Evolutionary conservation across 306 rosid species (phyloP), one percentile per base, ranked within the genome.

Genomic region (Cyclanthera cordifolia): DNA sequence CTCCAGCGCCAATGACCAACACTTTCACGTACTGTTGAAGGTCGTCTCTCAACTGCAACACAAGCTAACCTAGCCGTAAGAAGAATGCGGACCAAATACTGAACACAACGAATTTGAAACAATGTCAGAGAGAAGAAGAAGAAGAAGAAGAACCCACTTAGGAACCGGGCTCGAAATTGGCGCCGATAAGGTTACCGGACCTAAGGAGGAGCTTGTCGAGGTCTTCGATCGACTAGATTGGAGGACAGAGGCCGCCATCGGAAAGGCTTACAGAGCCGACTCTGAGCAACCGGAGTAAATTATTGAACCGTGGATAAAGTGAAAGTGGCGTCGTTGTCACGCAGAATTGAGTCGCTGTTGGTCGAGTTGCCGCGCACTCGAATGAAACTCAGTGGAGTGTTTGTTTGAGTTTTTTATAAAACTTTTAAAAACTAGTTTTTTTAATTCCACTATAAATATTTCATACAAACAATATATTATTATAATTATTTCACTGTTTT

Each of bases 131-230:
- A 47, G 51, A 72, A 72, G 32, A 28, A 6, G 0, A 34, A 28
- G 59, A 53, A 32, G 55, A 39, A 37, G n/a, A 34, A 41, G 39
- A 23, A 59, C 67, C 25, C 79, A 87, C 96, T 72, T 78, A 86
- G 1, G 80, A 70, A 72, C 96, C 95, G 14, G 96, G 95, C 72
- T 89, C 90, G 67, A 93, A 93, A 80, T 70, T 70, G 55, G 90
- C 82, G 60, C 84, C 96, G 2, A 87, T 85, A 19, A 93, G 95
- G 65, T 89, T 83, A 7, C 95, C 91, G 16, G 95, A 83, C 24
- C 96, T 72, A 50, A 87, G 94, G 17, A 93, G 96, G 34, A 93
- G 95, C 81, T 89, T 87, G 74, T 93, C 96, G 16, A 93, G 95
- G 85, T 92, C 96, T 96, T 87, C 48, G 96, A 87, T 72, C 88